phyloP scores from a whole-genome alignment of 345 rosid species.

The Sisymbrium irio region DNA sequence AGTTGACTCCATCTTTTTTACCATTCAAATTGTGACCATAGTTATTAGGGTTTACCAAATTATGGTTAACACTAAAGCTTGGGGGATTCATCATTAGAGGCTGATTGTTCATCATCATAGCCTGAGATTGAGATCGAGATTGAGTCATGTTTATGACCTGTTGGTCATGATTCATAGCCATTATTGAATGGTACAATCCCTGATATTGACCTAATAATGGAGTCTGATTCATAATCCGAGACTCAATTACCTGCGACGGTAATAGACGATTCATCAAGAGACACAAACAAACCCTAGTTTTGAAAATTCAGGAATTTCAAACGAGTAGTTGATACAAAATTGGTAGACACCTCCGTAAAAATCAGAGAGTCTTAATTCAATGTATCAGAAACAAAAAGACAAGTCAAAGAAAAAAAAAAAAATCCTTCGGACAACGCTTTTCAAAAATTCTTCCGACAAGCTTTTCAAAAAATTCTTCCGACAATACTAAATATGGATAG shows the following conservation, averaged over 20 bases:
- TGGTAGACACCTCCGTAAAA: too few relatives aligned
- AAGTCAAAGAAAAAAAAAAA: too few relatives aligned
- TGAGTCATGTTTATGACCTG: constrained; percentile 1
- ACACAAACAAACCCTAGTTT: not conserved
- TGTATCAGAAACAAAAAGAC: too few relatives aligned
- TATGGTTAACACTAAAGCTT: constrained; percentile 41
- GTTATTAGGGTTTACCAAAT: constrained; percentile 36
- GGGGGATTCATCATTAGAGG: constrained; percentile 47
- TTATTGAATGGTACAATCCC: constrained; percentile 27
- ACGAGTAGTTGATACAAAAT: too few relatives aligned
- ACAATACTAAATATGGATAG: not conserved
- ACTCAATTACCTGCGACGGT: constrained; percentile 14
- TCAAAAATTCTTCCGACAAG: too few relatives aligned
- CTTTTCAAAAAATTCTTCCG: too few relatives aligned
- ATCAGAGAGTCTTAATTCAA: too few relatives aligned
- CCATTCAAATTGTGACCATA: constrained; percentile 57
- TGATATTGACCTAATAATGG: constrained; percentile 44
- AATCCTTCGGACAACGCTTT: too few relatives aligned
- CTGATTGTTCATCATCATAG: constrained; percentile 40
- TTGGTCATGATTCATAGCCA: constrained; percentile 41
- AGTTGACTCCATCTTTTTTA: not conserved
- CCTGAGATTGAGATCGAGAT: not conserved
- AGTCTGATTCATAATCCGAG: constrained; percentile 42
- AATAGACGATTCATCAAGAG: constrained; percentile 32
- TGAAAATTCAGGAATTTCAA: too few relatives aligned